Percentiles rank a stretch among this genome's conserved stretches.
Evolutionary conservation across 2,329 filamentous ascomycete species (phyloP).

Genomic region (Apiospora saccharicola): DNA sequence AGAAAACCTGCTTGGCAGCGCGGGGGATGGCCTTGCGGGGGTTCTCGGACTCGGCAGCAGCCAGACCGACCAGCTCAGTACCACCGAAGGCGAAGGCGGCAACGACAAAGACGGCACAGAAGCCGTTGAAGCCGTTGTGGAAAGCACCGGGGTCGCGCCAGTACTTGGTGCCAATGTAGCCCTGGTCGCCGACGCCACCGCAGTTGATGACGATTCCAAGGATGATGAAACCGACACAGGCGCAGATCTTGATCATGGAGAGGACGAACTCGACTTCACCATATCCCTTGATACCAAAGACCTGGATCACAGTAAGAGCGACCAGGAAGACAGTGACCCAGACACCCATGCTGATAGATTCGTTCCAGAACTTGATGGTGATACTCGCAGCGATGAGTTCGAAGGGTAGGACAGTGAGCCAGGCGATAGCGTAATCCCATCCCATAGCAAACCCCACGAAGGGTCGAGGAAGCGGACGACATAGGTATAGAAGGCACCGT

Average conservation of each 20-base stretch:
- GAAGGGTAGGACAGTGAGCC: conserved; percentile 59
- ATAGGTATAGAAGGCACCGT: conserved; percentile 70
- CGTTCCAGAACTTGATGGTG: conserved; percentile 62
- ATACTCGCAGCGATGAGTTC: conserved; percentile 62
- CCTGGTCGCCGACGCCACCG: conserved; percentile 62
- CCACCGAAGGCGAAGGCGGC: conserved; percentile 60
- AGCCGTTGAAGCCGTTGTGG: conserved; percentile 58
- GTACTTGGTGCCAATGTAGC: conserved; percentile 67
- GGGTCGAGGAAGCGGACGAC: conserved; percentile 68
- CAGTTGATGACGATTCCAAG: conserved; percentile 66
- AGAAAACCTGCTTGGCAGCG: conserved; percentile 62
- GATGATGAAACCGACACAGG: conserved; percentile 70
- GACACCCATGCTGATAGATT: conserved; percentile 57
- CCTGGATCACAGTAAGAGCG: conserved; percentile 57
- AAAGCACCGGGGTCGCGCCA: conserved; percentile 66
- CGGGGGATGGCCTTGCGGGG: conserved; percentile 56
- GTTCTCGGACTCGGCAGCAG: conserved; percentile 58
- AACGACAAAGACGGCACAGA: conserved; percentile 59
- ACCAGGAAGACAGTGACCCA: conserved; percentile 65
- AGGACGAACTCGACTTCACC: conserved; percentile 67
- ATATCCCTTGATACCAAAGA: conserved; percentile 66
- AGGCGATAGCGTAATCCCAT: conserved; percentile 60
- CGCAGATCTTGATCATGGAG: conserved; percentile 63
- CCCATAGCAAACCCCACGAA: conserved; percentile 62
- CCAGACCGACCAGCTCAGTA: conserved; percentile 60